Percentiles rank a stretch among this genome's conserved stretches.
These are phyloP conservation scores for Amaranthus tricolor DNA, from an alignment of 179 eudicot genomes.

Conservation along the genomic window DNA sequence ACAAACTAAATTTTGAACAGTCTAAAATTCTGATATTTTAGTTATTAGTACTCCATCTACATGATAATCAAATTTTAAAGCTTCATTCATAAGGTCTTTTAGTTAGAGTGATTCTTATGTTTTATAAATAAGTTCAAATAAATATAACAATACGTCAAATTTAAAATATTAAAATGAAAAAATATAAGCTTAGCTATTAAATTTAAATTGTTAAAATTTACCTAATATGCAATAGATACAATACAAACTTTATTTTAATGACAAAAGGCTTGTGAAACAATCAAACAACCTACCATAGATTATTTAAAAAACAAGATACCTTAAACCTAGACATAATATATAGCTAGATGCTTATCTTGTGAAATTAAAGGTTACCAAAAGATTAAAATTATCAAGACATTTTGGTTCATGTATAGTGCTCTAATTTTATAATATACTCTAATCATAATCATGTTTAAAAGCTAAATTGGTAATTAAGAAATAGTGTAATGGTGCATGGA, in stretches of 20 bases:
- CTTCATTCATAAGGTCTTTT: no score
- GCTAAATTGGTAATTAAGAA: neutral
- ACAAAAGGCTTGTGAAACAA: constrained; percentile 1
- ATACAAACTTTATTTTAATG: neutral
- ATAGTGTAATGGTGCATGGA: neutral
- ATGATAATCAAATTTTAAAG: no score
- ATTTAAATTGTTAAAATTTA: no score
- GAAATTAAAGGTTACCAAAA: neutral
- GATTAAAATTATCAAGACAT: neutral
- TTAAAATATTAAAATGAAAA: no score
- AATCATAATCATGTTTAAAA: neutral
- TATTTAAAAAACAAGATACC: neutral
- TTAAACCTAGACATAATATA: neutral
- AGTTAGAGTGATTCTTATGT: no score
- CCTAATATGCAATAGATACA: no score
- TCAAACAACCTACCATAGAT: constrained; percentile 1
- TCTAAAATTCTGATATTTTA: no score
- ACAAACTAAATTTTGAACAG: no score
- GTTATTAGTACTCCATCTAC: no score
- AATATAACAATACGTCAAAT: no score
- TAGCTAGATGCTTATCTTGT: constrained; percentile 3
- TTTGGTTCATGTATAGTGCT: neutral
- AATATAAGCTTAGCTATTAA: no score
- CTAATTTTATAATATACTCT: neutral
- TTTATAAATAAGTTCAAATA: no score